A percentile compares a stretch with the other conserved stretches of the same genome.
phyloP scores from a whole-genome alignment of 2,329 filamentous ascomycete genomes.

The Podosphaera xanthii region DNA sequence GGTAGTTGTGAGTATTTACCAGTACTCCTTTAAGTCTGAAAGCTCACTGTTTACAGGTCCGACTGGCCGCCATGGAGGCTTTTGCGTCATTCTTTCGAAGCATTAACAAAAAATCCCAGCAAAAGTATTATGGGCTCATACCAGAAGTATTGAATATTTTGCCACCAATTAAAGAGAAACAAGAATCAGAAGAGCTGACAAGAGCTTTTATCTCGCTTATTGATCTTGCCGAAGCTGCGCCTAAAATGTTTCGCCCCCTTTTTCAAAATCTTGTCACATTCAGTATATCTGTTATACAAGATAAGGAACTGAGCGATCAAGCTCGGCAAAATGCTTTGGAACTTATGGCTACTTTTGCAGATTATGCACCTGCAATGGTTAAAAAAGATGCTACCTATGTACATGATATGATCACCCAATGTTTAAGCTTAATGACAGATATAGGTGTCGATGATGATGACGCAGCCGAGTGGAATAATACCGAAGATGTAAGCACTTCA shows the following conservation, averaged over 20 bases:
- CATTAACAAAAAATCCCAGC: constrained; percentile 66
- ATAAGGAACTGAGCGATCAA: constrained; percentile 80
- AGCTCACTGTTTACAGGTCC: constrained; percentile 33
- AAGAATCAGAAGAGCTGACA: constrained; percentile 76
- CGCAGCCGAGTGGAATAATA: constrained; percentile 75
- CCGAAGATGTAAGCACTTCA: constrained; percentile 45
- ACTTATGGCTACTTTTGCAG: constrained; percentile 93
- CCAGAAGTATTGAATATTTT: constrained; percentile 87
- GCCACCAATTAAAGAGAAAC: constrained; percentile 75
- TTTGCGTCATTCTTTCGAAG: constrained; percentile 92
- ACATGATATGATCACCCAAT: constrained; percentile 94
- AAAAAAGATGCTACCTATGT: constrained; percentile 84
- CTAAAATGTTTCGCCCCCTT: constrained; percentile 92
- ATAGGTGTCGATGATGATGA: constrained; percentile 88
- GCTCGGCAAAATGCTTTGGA: constrained; percentile 88
- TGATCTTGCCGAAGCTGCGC: constrained; percentile 78
- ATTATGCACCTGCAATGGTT: constrained; percentile 85
- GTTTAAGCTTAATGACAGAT: constrained; percentile 93
- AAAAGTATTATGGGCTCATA: constrained; percentile 69
- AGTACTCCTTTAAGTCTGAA: not conserved
- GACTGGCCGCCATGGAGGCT: constrained; percentile 84
- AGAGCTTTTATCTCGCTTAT: constrained; percentile 80
- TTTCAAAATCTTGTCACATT: constrained; percentile 87
- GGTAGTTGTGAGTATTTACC: constrained; percentile 34
- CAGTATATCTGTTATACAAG: constrained; percentile 78